Evolutionary conservation across 129 eudicot genomes (phyloP).

Genomic region (Tagetes erecta): DNA sequence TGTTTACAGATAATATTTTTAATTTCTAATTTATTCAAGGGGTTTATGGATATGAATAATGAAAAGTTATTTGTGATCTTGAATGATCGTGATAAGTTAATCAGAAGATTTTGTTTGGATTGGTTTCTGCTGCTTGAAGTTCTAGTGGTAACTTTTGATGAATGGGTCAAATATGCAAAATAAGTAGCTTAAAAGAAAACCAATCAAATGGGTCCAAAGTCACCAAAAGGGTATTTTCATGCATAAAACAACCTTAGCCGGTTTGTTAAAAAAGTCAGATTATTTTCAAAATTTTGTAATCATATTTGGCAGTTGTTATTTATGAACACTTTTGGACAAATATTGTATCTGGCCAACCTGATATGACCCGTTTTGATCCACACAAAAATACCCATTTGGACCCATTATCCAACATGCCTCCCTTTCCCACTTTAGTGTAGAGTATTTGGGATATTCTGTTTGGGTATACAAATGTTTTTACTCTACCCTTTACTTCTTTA

Average conservation of each 20-base stretch:
- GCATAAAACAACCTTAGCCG: neutral
- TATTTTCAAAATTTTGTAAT: neutral
- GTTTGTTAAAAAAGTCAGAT: neutral
- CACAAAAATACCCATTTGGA: neutral
- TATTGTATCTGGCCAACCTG: neutral
- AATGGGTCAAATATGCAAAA: neutral
- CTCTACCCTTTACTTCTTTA: slow-evolving; percentile 1
- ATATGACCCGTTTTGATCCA: neutral
- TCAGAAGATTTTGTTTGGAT: neutral
- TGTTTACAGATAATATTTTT: neutral
- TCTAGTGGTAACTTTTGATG: neutral
- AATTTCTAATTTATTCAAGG: neutral
- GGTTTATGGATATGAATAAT: neutral
- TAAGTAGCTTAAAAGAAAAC: neutral
- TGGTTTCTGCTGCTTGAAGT: neutral
- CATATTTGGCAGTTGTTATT: neutral
- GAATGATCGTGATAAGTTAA: neutral
- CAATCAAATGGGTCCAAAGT: neutral
- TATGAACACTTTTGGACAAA: neutral
- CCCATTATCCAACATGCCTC: neutral
- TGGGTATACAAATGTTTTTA: neutral
- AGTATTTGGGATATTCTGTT: neutral
- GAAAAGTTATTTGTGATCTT: neutral
- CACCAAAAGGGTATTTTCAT: neutral
- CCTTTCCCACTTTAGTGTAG: neutral